These are phyloP conservation scores for Wickerhamomyces sp. DNA, from an alignment of 1,139 yeast species.

Conservation along the genomic window DNA sequence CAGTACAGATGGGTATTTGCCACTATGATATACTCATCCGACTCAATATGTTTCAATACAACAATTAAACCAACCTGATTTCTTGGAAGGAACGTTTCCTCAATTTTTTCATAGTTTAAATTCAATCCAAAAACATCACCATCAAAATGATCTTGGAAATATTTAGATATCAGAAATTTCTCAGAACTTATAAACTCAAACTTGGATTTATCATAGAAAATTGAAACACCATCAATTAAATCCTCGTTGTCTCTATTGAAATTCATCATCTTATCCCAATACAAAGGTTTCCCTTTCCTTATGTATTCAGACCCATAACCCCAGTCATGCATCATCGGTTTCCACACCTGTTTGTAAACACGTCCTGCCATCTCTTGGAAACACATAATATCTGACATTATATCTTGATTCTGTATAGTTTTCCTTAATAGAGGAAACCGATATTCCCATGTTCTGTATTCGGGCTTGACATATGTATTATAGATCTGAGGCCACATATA, in stretches of 20 bases:
- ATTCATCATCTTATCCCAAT: conserved; percentile 36
- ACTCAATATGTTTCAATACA: conserved; percentile 38
- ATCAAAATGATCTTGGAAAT: conserved; percentile 12
- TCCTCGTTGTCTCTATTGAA: conserved; percentile 26
- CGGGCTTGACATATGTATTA: conserved; percentile 38
- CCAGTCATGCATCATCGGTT: conserved; percentile 21
- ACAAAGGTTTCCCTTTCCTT: conserved; percentile 43
- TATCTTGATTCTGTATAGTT: conserved; percentile 32
- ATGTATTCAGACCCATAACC: conserved; percentile 43
- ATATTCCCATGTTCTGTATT: conserved; percentile 43
- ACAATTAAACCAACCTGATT: conserved; percentile 53
- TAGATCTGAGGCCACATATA: conserved; percentile 56
- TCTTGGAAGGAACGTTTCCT: conserved; percentile 35
- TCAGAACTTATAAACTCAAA: conserved; percentile 41
- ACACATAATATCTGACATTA: conserved; percentile 53
- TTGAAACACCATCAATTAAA: conserved; percentile 53
- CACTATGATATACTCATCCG: conserved; percentile 37
- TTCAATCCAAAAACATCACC: conserved; percentile 38
- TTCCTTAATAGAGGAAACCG: conserved; percentile 41
- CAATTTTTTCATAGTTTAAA: conserved; percentile 33
- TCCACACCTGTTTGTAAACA: conserved; percentile 44
- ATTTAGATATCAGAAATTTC: conserved; percentile 21
- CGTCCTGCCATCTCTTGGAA: conserved; percentile 53
- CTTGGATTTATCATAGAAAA: conserved; percentile 41
- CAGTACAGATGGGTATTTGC: conserved; percentile 61